Conservation (phyloP, 164 flowering plant species). For the Paratinospora sagittata region DNA sequence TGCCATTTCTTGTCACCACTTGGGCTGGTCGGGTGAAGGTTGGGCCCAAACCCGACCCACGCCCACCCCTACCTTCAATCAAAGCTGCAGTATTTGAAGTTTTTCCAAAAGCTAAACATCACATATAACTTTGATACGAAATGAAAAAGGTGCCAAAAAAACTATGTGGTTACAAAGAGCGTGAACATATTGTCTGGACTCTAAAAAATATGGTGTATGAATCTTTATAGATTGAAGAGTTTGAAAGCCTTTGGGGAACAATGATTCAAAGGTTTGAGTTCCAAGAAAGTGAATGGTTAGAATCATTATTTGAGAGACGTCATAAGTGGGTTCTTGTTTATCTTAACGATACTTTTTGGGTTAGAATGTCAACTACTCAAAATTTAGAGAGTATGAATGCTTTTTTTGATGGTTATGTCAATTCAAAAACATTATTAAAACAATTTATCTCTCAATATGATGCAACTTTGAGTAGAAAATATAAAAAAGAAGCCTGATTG, state of each 20-base stretch:
- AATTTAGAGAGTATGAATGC: background rate
- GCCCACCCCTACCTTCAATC: no score
- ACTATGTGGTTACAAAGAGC: constrained; percentile 36
- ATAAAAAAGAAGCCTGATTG: background rate
- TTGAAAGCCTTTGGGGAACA: constrained; percentile 63
- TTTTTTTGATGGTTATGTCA: background rate
- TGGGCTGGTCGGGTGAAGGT: no score
- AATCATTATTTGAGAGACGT: constrained; percentile 5
- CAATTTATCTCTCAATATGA: no score
- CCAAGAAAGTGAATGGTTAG: constrained; percentile 19
- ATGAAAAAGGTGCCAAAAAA: constrained; percentile 53
- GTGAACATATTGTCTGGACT: constrained; percentile 36
- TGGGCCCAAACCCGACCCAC: no score
- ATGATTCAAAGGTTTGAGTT: constrained; percentile 50
- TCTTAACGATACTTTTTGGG: background rate
- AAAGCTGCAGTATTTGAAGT: constrained; percentile 43
- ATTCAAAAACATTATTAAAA: no score
- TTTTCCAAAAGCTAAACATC: constrained; percentile 50
- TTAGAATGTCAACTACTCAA: constrained; percentile 5
- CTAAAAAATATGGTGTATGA: constrained; percentile 42
- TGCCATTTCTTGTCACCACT: no score
- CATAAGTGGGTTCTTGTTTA: constrained; percentile 7
- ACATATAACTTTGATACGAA: constrained; percentile 43
- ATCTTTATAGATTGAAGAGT: constrained; percentile 44
- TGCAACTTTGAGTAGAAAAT: no score